Evolutionary conservation across 2,329 filamentous ascomycete genomes (phyloP).

Genomic region (Onygenales sp.): DNA sequence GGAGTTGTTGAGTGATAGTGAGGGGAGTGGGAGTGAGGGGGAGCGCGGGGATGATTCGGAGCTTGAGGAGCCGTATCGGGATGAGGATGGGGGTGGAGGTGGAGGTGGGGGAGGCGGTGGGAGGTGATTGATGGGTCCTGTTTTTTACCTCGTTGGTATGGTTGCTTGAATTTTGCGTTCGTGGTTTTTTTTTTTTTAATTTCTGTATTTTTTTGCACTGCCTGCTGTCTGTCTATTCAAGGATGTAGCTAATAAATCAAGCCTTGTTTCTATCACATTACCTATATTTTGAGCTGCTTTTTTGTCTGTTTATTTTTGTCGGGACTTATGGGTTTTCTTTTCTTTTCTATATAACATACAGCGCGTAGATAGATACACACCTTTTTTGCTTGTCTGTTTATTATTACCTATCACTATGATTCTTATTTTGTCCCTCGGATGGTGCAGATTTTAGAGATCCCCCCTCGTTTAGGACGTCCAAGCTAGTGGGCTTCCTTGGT

Average conservation of each 20-base stretch:
- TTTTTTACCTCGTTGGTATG: background rate
- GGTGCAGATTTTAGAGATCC: no score
- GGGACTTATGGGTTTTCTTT: background rate
- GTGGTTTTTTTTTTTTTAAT: background rate
- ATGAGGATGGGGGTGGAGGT: conserved; percentile 1
- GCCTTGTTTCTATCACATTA: background rate
- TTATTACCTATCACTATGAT: background rate
- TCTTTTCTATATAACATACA: background rate
- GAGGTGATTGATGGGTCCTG: background rate
- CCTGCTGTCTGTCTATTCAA: background rate
- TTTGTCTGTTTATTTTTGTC: background rate
- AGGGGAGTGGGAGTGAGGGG: conserved; percentile 30
- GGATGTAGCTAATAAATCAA: no score
- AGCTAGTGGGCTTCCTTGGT: no score
- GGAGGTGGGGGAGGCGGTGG: background rate
- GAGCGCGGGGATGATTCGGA: conserved; percentile 37
- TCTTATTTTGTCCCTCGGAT: no score
- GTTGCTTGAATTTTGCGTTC: background rate
- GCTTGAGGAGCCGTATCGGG: conserved; percentile 23
- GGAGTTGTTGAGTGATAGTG: conserved; percentile 45
- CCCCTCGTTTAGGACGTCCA: no score
- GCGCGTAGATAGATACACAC: background rate
- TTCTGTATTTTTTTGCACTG: background rate
- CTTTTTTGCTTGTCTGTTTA: background rate
- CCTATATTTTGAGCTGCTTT: background rate